Conservation (phyloP, 2,329 filamentous ascomycete species). For the Penicillium hesseltinei region DNA sequence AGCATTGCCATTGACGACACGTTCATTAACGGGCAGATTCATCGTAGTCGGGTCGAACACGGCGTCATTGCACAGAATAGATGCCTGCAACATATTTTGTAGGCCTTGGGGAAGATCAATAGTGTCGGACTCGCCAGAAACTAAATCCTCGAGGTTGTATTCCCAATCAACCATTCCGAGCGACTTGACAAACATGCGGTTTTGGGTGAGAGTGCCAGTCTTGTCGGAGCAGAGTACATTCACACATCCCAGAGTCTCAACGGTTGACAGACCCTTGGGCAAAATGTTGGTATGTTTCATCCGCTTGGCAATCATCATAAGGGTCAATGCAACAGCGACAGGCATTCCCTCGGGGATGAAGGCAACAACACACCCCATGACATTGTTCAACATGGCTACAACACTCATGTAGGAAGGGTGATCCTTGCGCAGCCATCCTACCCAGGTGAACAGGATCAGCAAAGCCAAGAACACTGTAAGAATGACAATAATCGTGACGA, state of each 20-base stretch:
- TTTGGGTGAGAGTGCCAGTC: slow-evolving; percentile 62
- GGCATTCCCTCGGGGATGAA: slow-evolving; percentile 78
- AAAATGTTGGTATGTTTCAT: slow-evolving; percentile 75
- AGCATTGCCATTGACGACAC: slow-evolving; percentile 70
- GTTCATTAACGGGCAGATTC: slow-evolving; percentile 58
- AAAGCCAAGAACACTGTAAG: slow-evolving; percentile 66
- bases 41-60: slow-evolving; percentile 68
- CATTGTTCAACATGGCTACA: slow-evolving; percentile 67
- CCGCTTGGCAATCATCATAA: slow-evolving; percentile 73
- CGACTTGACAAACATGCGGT: slow-evolving; percentile 64
- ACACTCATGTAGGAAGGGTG: slow-evolving; percentile 71
- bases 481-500: slow-evolving; percentile 67
- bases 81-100: slow-evolving; percentile 60
- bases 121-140: slow-evolving; percentile 9
- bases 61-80: slow-evolving; percentile 71
- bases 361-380: slow-evolving; percentile 70
- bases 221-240: slow-evolving; percentile 77
- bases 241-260: slow-evolving; percentile 73
- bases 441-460: slow-evolving; percentile 54
- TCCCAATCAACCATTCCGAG: slow-evolving; percentile 29
- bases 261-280: slow-evolving; percentile 76
- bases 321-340: slow-evolving; percentile 66
- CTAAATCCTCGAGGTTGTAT: slow-evolving; percentile 20
- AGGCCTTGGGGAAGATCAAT: slow-evolving; percentile 42
- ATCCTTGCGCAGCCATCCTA: slow-evolving; percentile 63